A percentile compares a stretch with the other conserved stretches of the same genome.
phyloP scores from a whole-genome alignment of 116 monocot genomes.

The Posidonia oceanica region DNA sequence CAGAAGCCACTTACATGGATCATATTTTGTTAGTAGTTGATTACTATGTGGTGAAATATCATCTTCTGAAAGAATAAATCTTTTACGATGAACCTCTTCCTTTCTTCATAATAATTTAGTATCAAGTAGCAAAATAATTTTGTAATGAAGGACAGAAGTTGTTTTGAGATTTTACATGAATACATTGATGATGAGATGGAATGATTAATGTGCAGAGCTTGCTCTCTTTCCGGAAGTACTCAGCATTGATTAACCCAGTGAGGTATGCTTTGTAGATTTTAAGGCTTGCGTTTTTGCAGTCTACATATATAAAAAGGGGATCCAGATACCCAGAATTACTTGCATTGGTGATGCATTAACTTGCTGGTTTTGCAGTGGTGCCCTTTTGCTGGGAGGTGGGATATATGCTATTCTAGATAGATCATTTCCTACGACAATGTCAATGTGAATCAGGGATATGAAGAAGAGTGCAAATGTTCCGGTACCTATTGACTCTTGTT shows the following conservation, averaged over 20 bases:
- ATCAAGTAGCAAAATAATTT: too few relatives aligned
- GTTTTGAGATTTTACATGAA: too few relatives aligned
- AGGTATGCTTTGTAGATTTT: constrained; percentile 33
- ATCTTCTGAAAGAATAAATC: too few relatives aligned
- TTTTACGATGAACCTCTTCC: too few relatives aligned
- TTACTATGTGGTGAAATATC: too few relatives aligned
- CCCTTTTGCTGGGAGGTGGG: constrained; percentile 88
- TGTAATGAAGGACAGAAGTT: too few relatives aligned
- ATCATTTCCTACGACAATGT: constrained; percentile 68
- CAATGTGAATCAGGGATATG: constrained; percentile 33
- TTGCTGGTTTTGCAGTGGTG: constrained; percentile 47
- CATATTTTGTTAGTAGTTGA: too few relatives aligned
- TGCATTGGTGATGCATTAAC: neutral
- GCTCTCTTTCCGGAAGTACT: constrained; percentile 84
- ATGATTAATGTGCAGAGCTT: constrained; percentile 33
- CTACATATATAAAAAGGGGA: neutral
- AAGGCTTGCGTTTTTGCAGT: neutral
- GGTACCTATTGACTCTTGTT: too few relatives aligned
- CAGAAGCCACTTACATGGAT: too few relatives aligned
- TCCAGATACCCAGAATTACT: neutral
- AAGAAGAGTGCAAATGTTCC: too few relatives aligned
- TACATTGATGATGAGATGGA: too few relatives aligned
- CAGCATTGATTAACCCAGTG: constrained; percentile 92
- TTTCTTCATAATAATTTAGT: too few relatives aligned
- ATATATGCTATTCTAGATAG: constrained; percentile 88